Evolutionary conservation across 2,329 filamentous ascomycete genomes (phyloP), one percentile per base, ranked within the genome.

Genomic region (Trichoderma hamatum): DNA sequence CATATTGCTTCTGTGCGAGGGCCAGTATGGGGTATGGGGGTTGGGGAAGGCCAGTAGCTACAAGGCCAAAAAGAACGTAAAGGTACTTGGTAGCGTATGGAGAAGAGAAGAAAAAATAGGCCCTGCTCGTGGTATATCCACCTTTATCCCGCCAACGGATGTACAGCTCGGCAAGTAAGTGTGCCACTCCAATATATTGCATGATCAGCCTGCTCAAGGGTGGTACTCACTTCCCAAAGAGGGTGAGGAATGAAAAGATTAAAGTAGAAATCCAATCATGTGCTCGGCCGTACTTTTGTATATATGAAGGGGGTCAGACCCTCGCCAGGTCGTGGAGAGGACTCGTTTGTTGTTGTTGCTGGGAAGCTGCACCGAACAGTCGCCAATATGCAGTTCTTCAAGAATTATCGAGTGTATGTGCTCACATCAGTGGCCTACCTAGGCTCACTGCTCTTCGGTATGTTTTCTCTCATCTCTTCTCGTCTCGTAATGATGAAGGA

Each of bases 371-470:
- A n/a, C 34, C 11, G 34, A 19, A 19, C 43, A 59, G 36, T 51
- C 36, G 32, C 49, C 60, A 69, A 16, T 1, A 67, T 69, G 68
- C 24, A 21, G 34, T 67, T 69, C 43, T 69, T 69, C 62, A 66
- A 69, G 54, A 69, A 69, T 52, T 67, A 69, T 52, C 68, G 62
- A 21, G 68, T 69, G 39, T 69, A 69, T 39, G 52, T 69, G 5
- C 68, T 69, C 61, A 69, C 68, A n/a, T 67, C 68, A 24, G 68
- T 69, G 32, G 68, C 61, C 68, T 69, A 69, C n/a, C 39, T 69
- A 2, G 68, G 68, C 54, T 69, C 68, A 19, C 62, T 69, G 54
- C 68, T 69, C 28, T 69, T 69, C n/a, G 68, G 62, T 67, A 24
- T 14, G 67, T 65, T 3, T 66, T 16, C 9, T 21, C 60, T 34